A percentile compares a stretch with the other conserved stretches of the same genome.
phyloP scores from a whole-genome alignment of 495 filamentous ascomycete species.

The Sordaria brevicollis region DNA sequence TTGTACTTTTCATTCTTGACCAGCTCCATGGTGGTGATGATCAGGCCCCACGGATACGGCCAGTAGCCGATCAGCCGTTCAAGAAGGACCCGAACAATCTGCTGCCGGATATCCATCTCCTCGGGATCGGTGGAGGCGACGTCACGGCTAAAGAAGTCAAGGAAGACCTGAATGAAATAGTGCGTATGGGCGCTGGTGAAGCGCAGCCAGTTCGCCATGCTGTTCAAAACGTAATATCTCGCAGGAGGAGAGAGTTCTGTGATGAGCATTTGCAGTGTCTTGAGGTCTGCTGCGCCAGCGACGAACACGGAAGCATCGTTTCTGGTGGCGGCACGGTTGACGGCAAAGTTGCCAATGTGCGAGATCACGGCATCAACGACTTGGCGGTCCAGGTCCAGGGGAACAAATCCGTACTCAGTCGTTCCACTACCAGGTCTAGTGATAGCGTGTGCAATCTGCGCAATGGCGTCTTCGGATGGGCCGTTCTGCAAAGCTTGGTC shows the following conservation, averaged over 20 bases:
- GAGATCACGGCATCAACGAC: constrained; percentile 75
- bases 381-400: constrained; percentile 54
- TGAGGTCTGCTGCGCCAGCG: constrained; percentile 56
- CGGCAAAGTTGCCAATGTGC: constrained; percentile 66
- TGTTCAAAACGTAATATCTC: constrained; percentile 73
- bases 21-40: constrained; percentile 82
- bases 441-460: constrained; percentile 59
- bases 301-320: constrained; percentile 54
- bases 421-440: constrained; percentile 42
- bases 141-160: constrained; percentile 78
- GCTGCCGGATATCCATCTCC: constrained; percentile 73
- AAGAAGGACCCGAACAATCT: constrained; percentile 76
- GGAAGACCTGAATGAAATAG: constrained; percentile 81
- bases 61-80: constrained; percentile 83
- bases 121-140: constrained; percentile 53
- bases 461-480: constrained; percentile 55
- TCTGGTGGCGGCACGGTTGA: constrained; percentile 45
- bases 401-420: constrained; percentile 51
- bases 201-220: constrained; percentile 85
- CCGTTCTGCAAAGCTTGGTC: constrained; percentile 53
- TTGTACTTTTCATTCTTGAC: constrained; percentile 79
- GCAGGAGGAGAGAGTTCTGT: constrained; percentile 64
- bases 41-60: constrained; percentile 92
- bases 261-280: constrained; percentile 63
- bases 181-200: constrained; percentile 83